Conservation (phyloP, 306 rosid species). For the Clitoria ternatea region DNA sequence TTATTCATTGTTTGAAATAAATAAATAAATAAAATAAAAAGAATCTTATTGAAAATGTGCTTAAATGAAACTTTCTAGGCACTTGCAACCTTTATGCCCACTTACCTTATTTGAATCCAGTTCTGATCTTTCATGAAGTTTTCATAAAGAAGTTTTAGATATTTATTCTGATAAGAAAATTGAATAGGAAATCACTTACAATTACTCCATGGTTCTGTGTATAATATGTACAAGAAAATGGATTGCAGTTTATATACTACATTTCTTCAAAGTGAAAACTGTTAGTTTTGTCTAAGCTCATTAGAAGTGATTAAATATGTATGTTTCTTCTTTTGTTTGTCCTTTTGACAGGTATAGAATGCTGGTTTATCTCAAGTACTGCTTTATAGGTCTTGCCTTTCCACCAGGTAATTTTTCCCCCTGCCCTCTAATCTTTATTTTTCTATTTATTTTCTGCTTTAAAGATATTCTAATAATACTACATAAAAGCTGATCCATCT, state of each 20-base stretch:
- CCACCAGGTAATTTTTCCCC: constrained; percentile 71
- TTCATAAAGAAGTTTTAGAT: not conserved
- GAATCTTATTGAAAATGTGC: not conserved
- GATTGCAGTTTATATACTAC: constrained; percentile 13
- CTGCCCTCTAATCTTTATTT: not conserved
- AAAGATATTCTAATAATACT: constrained; percentile 4
- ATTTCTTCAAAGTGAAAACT: constrained; percentile 10
- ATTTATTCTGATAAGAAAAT: not conserved
- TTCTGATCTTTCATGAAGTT: constrained; percentile 5
- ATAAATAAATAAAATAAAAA: not conserved
- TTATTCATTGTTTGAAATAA: not conserved
- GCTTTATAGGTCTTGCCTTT: constrained; percentile 93
- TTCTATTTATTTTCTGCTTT: constrained; percentile 7
- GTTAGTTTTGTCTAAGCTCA: constrained; percentile 18
- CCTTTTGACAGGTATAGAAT: constrained; percentile 66
- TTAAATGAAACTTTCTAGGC: not conserved
- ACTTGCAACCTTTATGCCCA: constrained; percentile 1
- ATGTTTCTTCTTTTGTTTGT: constrained; percentile 13
- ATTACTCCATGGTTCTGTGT: not conserved
- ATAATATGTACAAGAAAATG: not conserved
- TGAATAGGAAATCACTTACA: constrained; percentile 2
- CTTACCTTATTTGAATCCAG: not conserved
- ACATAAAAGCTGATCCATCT: constrained; percentile 2
- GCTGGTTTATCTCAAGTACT: constrained; percentile 92
- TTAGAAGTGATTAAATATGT: constrained; percentile 17